Evolutionary conservation across 352 stramenopile genomes (phyloP).

Genomic region (Elongisporangium senticosum): DNA sequence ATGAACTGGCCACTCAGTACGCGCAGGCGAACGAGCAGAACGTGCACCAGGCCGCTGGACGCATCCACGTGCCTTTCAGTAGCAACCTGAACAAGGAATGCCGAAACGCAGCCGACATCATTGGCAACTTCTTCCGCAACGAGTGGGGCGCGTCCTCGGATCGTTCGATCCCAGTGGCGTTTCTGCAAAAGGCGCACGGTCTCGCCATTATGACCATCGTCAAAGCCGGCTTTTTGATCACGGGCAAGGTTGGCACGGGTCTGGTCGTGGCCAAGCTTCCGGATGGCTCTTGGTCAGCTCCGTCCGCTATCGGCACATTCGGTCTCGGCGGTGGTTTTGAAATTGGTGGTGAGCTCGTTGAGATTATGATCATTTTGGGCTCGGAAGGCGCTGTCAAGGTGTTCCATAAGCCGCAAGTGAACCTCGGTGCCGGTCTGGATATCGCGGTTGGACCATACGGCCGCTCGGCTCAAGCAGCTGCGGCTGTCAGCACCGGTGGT

Average conservation of each 20-base stretch:
- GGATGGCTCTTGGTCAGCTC: constrained; percentile 85
- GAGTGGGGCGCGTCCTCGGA: constrained; percentile 44
- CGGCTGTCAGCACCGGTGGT: constrained; percentile 42
- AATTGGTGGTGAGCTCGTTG: constrained; percentile 82
- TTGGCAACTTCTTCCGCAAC: constrained; percentile 59
- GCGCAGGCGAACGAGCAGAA: constrained; percentile 33
- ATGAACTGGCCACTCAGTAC: constrained; percentile 37
- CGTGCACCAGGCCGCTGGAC: constrained; percentile 24
- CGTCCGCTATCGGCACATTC: constrained; percentile 86
- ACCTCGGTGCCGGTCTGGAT: constrained; percentile 84
- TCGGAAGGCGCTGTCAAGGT: constrained; percentile 83
- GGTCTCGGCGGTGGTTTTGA: constrained; percentile 80
- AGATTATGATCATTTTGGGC: constrained; percentile 90
- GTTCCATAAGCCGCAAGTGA: constrained; percentile 78
- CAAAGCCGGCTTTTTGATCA: constrained; percentile 52
- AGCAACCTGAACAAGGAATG: constrained; percentile 48
- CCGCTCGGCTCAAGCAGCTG: constrained; percentile 61
- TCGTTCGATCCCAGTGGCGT: constrained; percentile 36
- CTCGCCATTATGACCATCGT: constrained; percentile 49
- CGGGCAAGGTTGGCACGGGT: constrained; percentile 56
- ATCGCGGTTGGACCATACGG: constrained; percentile 82
- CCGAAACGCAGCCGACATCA: constrained; percentile 49
- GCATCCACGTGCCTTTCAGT: constrained; percentile 38
- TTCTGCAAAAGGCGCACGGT: constrained; percentile 48
- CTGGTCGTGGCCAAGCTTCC: constrained; percentile 79